Evolutionary conservation across 129 eudicot species (phyloP).

Genomic region (Helichrysum umbraculigerum): DNA sequence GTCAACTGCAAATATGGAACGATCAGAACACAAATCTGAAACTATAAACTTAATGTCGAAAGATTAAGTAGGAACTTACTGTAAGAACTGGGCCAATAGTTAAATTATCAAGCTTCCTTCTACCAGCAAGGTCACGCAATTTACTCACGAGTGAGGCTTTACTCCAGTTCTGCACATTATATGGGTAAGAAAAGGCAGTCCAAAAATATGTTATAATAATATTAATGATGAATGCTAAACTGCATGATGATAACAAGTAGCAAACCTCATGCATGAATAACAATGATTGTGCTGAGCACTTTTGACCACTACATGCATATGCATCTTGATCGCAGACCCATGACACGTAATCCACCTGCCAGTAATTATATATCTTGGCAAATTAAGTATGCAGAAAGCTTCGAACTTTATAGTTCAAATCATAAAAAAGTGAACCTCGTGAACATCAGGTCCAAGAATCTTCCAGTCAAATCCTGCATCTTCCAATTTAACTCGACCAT

Average conservation of each 20-base stretch:
- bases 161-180: constrained; percentile 71
- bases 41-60: not conserved
- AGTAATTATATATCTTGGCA: not conserved
- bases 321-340: constrained; percentile 99
- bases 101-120: constrained; percentile 78
- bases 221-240: not conserved
- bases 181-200: not conserved
- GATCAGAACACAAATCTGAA: not conserved
- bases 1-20: constrained; percentile 47
- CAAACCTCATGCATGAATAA: constrained; percentile 83
- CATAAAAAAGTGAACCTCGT: constrained; percentile 51
- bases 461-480: constrained; percentile 99
- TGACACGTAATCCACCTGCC: constrained; percentile 87
- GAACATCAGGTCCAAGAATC: constrained; percentile 92
- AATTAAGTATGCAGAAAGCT: not conserved
- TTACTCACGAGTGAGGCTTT: constrained; percentile 56
- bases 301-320: constrained; percentile 91
- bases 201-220: not conserved
- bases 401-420: not conserved
- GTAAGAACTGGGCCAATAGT: constrained; percentile 93
- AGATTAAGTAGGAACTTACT: constrained; percentile 32
- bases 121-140: constrained; percentile 63
- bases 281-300: constrained; percentile 90
- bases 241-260: not conserved
- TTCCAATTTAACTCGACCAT: constrained; percentile 75